Percentiles rank a stretch among this genome's conserved stretches.
Conservation (phyloP, 176 grass and related monocot genomes). For the Eragrostis curvula region DNA sequence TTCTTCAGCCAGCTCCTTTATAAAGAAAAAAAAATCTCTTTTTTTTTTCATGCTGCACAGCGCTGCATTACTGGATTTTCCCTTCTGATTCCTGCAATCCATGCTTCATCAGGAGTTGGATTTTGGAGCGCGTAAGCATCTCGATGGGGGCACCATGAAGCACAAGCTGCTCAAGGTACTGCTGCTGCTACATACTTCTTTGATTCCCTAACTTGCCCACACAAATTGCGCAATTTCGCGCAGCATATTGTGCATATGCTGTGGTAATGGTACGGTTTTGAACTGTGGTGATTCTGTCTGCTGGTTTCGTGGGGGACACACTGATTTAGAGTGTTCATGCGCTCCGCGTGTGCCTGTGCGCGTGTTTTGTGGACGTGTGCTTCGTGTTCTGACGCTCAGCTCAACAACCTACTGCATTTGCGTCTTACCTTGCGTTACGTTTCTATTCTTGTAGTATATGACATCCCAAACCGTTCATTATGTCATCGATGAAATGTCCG, state of each 20-base stretch:
- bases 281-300: neutral
- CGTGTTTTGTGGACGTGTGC: conserved; percentile 21
- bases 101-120: conserved; percentile 28
- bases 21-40: neutral
- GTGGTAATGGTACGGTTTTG: neutral
- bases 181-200: neutral
- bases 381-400: conserved; percentile 35
- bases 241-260: neutral
- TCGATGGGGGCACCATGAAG: conserved; percentile 36
- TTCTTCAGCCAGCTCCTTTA: neutral
- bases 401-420: conserved; percentile 21
- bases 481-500: neutral
- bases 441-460: neutral
- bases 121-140: conserved; percentile 44
- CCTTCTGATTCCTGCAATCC: neutral
- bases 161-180: conserved; percentile 58
- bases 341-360: conserved; percentile 24
- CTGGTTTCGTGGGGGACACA: neutral
- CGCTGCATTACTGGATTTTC: neutral
- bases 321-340: conserved; percentile 34
- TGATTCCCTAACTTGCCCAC: neutral
- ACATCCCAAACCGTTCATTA: neutral
- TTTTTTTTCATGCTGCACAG: neutral
- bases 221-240: neutral
- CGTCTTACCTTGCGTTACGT: neutral